Evolutionary conservation across 2,329 filamentous ascomycete genomes (phyloP), one percentile per base, ranked within the genome.

Genomic region (Ceratocystis lukuohia): DNA sequence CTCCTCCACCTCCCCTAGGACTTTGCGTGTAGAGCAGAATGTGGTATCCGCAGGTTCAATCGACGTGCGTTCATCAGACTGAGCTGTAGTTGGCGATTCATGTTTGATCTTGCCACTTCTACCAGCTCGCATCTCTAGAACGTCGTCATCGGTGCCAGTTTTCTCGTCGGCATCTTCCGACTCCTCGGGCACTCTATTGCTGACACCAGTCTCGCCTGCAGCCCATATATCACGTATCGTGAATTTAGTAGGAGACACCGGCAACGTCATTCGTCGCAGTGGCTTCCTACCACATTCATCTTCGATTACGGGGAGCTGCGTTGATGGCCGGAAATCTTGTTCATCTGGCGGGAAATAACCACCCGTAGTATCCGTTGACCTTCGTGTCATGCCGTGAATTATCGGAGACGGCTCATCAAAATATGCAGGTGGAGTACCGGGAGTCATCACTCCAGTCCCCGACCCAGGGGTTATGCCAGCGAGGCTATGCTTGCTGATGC

Each of bases 401-500:
- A 62, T 20, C 6, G 62, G 65, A 17, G 65, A 59, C 25, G 66
- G 46, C 25, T 67, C 66, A 22, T 67, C 66, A 65, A 65, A 67
- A 12, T 53, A 41, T n/a, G 48, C 44, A 41, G 62, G 62, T 20
- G 63, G 62, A 10, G 66, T 67, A 20, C 66, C 45, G 17, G 66
- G 63, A 22, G 62, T 61, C 30, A 56, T 20, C 7, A 37, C 48
- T 41, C 59, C 61, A 46, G 44, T 25, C 15, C 37, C 57, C 62
- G 66, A 63, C 5, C 62, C 64, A n/a, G 66, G 57, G 59, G 63
- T 62, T n/a, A 44, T 65, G 20, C 59, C 62, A 28, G 64, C 53
- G n/a, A n/a, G 44, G 17, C 66, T 41, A 59, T 62, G 44, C 61
- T 71, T 74, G 65, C 70, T 68, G 44, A 77, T 70, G 65, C 74